Conservation (phyloP, 495 filamentous ascomycete genomes). For the Penicillium coprophilum region DNA sequence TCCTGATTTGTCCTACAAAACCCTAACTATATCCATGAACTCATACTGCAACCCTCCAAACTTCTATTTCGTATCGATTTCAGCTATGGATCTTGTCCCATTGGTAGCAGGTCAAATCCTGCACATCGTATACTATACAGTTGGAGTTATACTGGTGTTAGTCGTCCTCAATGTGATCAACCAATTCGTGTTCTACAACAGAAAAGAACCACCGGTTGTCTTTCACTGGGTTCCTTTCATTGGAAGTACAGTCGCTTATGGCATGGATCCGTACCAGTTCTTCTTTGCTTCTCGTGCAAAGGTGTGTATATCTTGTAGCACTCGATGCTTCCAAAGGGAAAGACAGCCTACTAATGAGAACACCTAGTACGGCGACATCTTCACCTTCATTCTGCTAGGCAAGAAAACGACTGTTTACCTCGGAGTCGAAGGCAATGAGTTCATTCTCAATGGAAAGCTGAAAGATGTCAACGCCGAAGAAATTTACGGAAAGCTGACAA, state of each 20-base stretch:
- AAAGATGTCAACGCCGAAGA: slow-evolving; percentile 81
- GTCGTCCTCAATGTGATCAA: slow-evolving; percentile 65
- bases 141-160: slow-evolving; percentile 37
- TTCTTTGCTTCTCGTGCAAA: slow-evolving; percentile 68
- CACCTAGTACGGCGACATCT: slow-evolving; percentile 70
- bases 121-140: slow-evolving; percentile 25
- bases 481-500: slow-evolving; percentile 77
- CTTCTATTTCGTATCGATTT: background rate
- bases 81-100: slow-evolving; percentile 20
- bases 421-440: slow-evolving; percentile 78
- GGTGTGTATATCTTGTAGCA: slow-evolving; percentile 44
- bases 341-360: slow-evolving; percentile 5
- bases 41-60: slow-evolving; percentile 1
- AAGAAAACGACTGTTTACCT: slow-evolving; percentile 75
- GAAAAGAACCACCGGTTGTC: slow-evolving; percentile 74
- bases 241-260: slow-evolving; percentile 77
- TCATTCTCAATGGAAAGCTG: slow-evolving; percentile 82
- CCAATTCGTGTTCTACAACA: slow-evolving; percentile 68
- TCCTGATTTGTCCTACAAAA: slow-evolving; percentile 23
- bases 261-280: slow-evolving; percentile 80
- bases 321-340: background rate
- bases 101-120: slow-evolving; percentile 27
- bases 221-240: slow-evolving; percentile 83
- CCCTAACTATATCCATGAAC: slow-evolving; percentile 3
- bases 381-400: slow-evolving; percentile 76